Conservation (phyloP, 225 moss, liverwort and hornwort genomes). For the Thuidium tamariscinum region DNA sequence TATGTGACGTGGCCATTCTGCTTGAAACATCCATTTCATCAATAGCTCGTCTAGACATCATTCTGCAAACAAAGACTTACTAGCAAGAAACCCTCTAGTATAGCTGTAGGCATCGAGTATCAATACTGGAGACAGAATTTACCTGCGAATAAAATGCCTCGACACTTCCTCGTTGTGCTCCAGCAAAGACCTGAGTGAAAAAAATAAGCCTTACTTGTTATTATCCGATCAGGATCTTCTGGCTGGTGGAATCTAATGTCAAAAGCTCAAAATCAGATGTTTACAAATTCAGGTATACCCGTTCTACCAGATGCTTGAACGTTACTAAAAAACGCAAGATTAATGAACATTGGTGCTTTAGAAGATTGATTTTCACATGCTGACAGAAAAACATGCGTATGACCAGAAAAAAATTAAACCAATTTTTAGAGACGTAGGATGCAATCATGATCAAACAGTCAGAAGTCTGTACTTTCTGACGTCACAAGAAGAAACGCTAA, state of each 20-base stretch:
- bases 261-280: neutral
- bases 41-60: neutral
- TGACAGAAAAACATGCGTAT: neutral
- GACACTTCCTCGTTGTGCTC: constrained; percentile 90
- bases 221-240: neutral
- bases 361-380: neutral
- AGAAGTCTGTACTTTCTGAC: neutral
- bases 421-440: neutral
- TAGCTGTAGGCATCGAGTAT: neutral
- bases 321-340: neutral
- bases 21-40: neutral
- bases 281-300: neutral
- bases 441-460: neutral
- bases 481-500: neutral
- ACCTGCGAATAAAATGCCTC: constrained; percentile 94
- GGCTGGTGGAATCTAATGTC: neutral
- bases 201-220: neutral
- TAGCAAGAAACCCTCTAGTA: neutral
- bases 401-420: neutral
- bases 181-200: constrained; percentile 66
- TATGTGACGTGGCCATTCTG: constrained; percentile 91
- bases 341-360: neutral
- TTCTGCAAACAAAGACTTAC: neutral
- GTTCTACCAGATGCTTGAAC: neutral
- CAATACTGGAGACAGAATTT: neutral